Conservation (phyloP, 495 filamentous ascomycete genomes). For the Aeminium ludgeri region DNA sequence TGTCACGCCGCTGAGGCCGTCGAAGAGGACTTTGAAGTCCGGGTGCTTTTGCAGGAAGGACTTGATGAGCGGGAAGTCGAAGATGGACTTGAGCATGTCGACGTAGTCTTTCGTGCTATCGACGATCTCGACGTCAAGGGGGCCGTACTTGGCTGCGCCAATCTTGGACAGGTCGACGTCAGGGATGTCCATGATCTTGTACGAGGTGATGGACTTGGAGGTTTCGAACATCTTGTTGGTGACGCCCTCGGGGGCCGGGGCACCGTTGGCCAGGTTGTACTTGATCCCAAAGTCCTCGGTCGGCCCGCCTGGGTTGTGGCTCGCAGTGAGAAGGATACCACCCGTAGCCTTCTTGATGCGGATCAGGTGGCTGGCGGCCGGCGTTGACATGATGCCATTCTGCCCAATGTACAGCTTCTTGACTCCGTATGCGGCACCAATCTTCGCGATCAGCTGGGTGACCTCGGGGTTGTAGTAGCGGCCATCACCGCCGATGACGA, state of each 20-base stretch:
- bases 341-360: constrained; percentile 85
- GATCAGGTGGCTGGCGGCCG: constrained; percentile 89
- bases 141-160: constrained; percentile 67
- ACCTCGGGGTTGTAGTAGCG: constrained; percentile 95
- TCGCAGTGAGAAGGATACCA: constrained; percentile 90
- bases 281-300: constrained; percentile 96
- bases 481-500: constrained; percentile 96
- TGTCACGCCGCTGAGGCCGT: constrained; percentile 85
- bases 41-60: constrained; percentile 67
- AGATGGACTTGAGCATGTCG: constrained; percentile 91
- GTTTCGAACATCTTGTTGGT: constrained; percentile 94
- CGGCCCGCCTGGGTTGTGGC: constrained; percentile 94
- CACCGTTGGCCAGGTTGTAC: constrained; percentile 93
- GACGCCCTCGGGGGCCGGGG: constrained; percentile 82
- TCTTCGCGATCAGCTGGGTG: constrained; percentile 92
- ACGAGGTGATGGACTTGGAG: constrained; percentile 72
- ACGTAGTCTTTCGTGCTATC: constrained; percentile 85
- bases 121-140: constrained; percentile 84
- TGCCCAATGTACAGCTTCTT: constrained; percentile 97
- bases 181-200: constrained; percentile 79
- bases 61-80: constrained; percentile 91
- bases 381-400: constrained; percentile 88
- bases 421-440: constrained; percentile 89
- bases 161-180: constrained; percentile 70
- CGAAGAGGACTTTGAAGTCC: constrained; percentile 94